Base-by-base conservation (phyloP, 345 rosid species). In the Triadica sebifera region DNA sequence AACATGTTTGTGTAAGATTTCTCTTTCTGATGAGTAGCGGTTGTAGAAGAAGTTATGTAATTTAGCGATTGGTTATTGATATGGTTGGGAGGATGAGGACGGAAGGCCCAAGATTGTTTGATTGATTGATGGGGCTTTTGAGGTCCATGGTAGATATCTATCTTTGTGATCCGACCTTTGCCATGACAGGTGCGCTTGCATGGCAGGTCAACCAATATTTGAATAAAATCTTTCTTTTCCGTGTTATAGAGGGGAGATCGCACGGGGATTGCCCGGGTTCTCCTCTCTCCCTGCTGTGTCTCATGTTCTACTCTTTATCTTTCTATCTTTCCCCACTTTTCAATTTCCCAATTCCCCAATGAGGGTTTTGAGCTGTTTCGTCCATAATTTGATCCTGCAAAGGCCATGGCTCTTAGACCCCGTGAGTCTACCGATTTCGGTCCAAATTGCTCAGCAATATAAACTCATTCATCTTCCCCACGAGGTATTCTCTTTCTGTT, bases 181-280 rank as follows among this genome's bases (percentile, higher is more conserved):
- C 82, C 82, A 79, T 75, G 82, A 39, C 74, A 60, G 82, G 82
- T 79, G 82, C 73, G 82, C 82, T 79, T 71, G 82, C 79, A 47
- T 79, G 82, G 82, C 82, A 75, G 82, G 82, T 75, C 82, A 75
- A 55, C 12, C 43, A 61, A 8, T n/a, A n/a, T 49, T 79, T 75
- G 82, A 84, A 89, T 84, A 86, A 90, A 90, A 86, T 51, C 10
- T 15, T 6, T 41, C 0, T 5, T 39, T 79, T 83, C 84, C 79
- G 78, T 85, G 72, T 82, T 80, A 65, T 60, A 0, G 89, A 87
- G 96, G 83, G 92, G 96, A 87, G 97, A 74, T 88, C 96, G 97
- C 92, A 91, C 85, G 89, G 89, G 88, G 75, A 4, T 86, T 84
- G 80, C 89, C 90, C 90, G 88, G 93, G 96, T 80, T 91, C 93